Evolutionary conservation across 1,284 basidiomycete species (phyloP).

Genomic region (Sporisorium sorghi): DNA sequence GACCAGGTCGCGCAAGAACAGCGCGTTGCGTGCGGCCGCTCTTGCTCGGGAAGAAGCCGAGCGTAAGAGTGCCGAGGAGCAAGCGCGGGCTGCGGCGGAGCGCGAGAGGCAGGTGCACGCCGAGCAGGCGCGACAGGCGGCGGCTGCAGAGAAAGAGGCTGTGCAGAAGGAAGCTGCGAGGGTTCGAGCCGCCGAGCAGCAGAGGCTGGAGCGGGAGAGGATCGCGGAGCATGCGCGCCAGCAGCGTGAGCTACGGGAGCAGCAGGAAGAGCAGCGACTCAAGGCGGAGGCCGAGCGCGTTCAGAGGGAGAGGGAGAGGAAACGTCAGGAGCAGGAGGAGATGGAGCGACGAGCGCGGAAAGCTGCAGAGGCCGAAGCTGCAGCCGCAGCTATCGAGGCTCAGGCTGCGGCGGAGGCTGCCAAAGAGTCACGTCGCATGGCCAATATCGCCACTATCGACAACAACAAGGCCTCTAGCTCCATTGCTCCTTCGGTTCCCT

Average conservation of each 20-base stretch:
- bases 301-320: slow-evolving; percentile 6
- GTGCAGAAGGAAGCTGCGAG: slow-evolving; percentile 15
- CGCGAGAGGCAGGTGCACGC: slow-evolving; percentile 20
- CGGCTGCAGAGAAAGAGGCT: slow-evolving; percentile 31
- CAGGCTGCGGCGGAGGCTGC: slow-evolving; percentile 3
- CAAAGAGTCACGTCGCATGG: slow-evolving; percentile 13
- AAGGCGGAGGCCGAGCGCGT: slow-evolving; percentile 22
- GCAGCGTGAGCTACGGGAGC: slow-evolving; percentile 31
- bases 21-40: slow-evolving; percentile 48
- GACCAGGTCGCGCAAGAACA: slow-evolving; percentile 44
- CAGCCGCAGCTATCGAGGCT: slow-evolving; percentile 9
- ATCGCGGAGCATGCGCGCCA: slow-evolving; percentile 30
- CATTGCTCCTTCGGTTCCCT: slow-evolving; percentile 33
- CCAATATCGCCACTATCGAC: slow-evolving; percentile 13
- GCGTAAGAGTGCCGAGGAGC: slow-evolving; percentile 32
- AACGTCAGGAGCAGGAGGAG: slow-evolving; percentile 6
- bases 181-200: slow-evolving; percentile 22
- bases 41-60: slow-evolving; percentile 45
- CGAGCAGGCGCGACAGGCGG: slow-evolving; percentile 29
- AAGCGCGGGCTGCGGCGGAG: slow-evolving; percentile 36
- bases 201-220: slow-evolving; percentile 39
- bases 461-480: slow-evolving; percentile 8
- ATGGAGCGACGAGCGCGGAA: slow-evolving; percentile 14
- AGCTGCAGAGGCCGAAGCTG: slow-evolving; percentile 11
- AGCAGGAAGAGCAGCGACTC: slow-evolving; percentile 29